These are phyloP conservation scores for Pestalotiopsis sp. DNA, from an alignment of 2,329 filamentous ascomycete species.

Conservation along the genomic window DNA sequence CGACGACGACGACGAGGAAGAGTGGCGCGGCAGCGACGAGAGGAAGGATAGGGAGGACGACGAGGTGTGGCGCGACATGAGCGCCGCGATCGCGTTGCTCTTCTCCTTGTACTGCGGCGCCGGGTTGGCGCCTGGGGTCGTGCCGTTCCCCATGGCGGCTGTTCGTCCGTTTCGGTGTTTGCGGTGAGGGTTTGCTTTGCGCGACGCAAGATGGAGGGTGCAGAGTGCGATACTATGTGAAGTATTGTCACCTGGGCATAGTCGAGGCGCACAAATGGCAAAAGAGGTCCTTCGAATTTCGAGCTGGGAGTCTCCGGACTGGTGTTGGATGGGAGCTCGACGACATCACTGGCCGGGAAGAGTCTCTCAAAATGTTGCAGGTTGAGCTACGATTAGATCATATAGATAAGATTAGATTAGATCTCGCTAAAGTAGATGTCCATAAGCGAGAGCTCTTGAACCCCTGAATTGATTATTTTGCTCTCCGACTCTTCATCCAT, in stretches of 20 bases:
- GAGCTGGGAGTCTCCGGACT: too few species aligned
- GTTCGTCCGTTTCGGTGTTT: not conserved
- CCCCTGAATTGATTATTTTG: not conserved
- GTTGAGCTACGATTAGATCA: not conserved
- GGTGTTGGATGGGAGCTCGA: not conserved
- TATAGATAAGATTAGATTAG: not conserved
- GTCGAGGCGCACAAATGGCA: too few species aligned
- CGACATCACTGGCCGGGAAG: not conserved
- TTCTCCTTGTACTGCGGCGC: constrained; percentile 28
- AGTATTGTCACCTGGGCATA: too few species aligned
- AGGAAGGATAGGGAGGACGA: not conserved
- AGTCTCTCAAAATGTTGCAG: not conserved
- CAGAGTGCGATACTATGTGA: too few species aligned
- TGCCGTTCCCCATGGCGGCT: constrained; percentile 7
- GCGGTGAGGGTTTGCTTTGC: not conserved
- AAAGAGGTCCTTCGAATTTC: too few species aligned
- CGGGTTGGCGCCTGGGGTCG: constrained; percentile 24
- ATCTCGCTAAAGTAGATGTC: not conserved
- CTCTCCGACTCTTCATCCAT: too few species aligned
- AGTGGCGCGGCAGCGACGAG: constrained; percentile 18
- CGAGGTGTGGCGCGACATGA: constrained; percentile 9
- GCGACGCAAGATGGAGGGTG: too few species aligned
- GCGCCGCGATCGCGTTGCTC: constrained; percentile 31
- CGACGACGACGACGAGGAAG: not conserved
- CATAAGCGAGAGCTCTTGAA: not conserved